phyloP scores from a whole-genome alignment of 352 stramenopile genomes.

The Phytophthora fragariaefolia region DNA sequence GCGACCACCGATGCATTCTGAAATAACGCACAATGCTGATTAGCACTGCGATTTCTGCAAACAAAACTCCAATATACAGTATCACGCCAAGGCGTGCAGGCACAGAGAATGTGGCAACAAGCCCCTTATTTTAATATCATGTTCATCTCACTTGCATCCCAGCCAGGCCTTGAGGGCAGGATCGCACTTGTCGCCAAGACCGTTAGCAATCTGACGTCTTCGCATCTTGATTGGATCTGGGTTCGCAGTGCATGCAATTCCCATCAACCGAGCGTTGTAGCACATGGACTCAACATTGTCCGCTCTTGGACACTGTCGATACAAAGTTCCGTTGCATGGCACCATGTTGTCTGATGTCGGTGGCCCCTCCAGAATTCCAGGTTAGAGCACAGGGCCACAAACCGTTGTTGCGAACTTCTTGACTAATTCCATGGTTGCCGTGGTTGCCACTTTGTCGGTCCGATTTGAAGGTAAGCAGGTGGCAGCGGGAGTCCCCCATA shows the following conservation, averaged over 20 bases:
- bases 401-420: neutral
- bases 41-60: too few relatives aligned
- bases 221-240: slow-evolving; percentile 22
- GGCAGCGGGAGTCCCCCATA: slow-evolving; percentile 11
- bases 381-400: neutral
- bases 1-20: too few relatives aligned
- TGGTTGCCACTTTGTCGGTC: neutral
- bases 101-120: too few relatives aligned
- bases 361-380: neutral
- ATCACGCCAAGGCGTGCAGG: too few relatives aligned
- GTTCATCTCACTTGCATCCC: slow-evolving; percentile 6
- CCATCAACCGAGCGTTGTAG: slow-evolving; percentile 29
- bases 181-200: slow-evolving; percentile 8
- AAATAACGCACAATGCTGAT: too few relatives aligned
- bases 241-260: slow-evolving; percentile 15
- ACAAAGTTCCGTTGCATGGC: slow-evolving; percentile 27
- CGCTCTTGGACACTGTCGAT: slow-evolving; percentile 11
- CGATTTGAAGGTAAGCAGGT: slow-evolving; percentile 13
- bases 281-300: slow-evolving; percentile 16
- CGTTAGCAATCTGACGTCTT: slow-evolving; percentile 7
- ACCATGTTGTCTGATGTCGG: slow-evolving; percentile 1
- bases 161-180: slow-evolving; percentile 11
- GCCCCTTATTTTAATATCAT: too few relatives aligned
- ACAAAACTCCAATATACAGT: too few relatives aligned
- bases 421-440: neutral